Base-by-base conservation (phyloP, 805 yeast species). In the Kodamaea sagamina region DNA sequence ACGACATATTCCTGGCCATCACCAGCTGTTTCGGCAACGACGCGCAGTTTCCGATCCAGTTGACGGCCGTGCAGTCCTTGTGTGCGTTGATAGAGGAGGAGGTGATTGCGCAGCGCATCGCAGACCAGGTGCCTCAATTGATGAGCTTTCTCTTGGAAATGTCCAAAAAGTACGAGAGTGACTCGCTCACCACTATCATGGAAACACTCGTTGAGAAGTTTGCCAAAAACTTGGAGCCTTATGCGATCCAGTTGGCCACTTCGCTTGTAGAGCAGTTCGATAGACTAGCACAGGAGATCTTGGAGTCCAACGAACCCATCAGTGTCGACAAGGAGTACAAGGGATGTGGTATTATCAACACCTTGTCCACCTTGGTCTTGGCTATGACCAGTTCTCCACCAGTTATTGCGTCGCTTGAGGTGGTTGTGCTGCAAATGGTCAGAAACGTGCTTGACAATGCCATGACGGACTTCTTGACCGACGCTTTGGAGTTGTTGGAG, bases 211-310 rank as follows among this genome's bases (percentile, higher is more conserved):
- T 71, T 15, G 71, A 68, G 46, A 68, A 62, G 44, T 71, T 71
- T 47, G 68, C 76, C 3, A 53, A 59, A 21, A 67, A 67, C 50
- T 63, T 71, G 47, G 74, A 65, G 43, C 98, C 99, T 12, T 92
- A 87, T 62, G 92, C 95, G 28, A 58, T 58, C 41, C 69, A 71
- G 51, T 68, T 57, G 65, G 77, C 84, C 21, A 58, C 59, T 3
- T 77, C 81, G 57, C 67, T 85, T 53, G 82, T 83, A 11, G 79
- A 80, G 39, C 97, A 92, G 58, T 88, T 90, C 63, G 52, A 86
- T 55, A 72, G 76, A 50, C 60, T 88, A 19, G 85, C 90, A 2
- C 67, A 72, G 37, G 97, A 90, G 40, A 63, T 68, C 57, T 54
- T 65, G 41, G 68, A 64, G 3, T 57, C 47, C 22, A 32, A 44